phyloP scores from a whole-genome alignment of 257 asterid species.

The Linderniella brevidens region DNA sequence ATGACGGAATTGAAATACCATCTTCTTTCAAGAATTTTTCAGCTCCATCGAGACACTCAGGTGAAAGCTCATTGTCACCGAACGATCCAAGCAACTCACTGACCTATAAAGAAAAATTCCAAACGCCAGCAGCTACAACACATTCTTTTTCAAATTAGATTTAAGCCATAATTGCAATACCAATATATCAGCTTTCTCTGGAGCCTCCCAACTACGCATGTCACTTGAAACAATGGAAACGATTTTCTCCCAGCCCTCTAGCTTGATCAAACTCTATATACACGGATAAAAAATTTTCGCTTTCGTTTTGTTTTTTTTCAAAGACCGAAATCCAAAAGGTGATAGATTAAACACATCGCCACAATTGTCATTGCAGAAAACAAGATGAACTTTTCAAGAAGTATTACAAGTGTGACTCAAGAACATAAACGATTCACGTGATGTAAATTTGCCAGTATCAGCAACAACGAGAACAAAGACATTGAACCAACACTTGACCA shows the following conservation, averaged over 20 bases:
- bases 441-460: too few species aligned
- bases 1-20: constrained; percentile 90
- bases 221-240: constrained; percentile 84
- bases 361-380: too few species aligned
- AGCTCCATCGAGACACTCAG: constrained; percentile 99
- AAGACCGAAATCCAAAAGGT: not conserved
- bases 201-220: constrained; percentile 94
- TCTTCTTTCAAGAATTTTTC: constrained; percentile 80
- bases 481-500: too few species aligned
- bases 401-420: too few species aligned
- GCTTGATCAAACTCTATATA: constrained; percentile 77
- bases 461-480: too few species aligned
- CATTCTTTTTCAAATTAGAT: constrained; percentile 1
- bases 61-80: constrained; percentile 98
- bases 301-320: constrained; percentile 7
- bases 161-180: constrained; percentile 15
- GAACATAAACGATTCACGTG: too few species aligned
- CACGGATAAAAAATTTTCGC: constrained; percentile 8
- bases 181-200: constrained; percentile 96
- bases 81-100: constrained; percentile 97
- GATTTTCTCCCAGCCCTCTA: constrained; percentile 80
- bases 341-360: too few species aligned
- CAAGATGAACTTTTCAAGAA: too few species aligned
- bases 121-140: constrained; percentile 2
- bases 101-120: constrained; percentile 40